Base-by-base conservation (phyloP, 192 early-diverging fungal genomes). In the Backusella liffmaniae region DNA sequence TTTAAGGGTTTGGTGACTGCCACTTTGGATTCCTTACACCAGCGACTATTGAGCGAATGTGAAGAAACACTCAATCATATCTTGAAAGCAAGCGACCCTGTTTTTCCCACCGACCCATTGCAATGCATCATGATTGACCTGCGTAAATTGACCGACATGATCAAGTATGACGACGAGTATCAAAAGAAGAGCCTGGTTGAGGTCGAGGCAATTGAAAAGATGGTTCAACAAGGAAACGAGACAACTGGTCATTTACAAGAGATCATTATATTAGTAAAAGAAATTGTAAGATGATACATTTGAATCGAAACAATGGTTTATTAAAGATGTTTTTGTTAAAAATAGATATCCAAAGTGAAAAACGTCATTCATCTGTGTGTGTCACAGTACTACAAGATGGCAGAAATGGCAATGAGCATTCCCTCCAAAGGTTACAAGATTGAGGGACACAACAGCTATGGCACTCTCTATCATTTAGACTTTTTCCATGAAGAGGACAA, bases 401-500 rank as follows among this genome's bases (percentile, higher is more conserved):
- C 74, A n/a, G 82, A 83, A 66, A 77, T 78, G 37, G 78, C 82
- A 6, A 80, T 83, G 76, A 67, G 80, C 4, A 83, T 83, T 26
- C 82, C 82, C 3, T 77, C 72, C 41, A 80, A 83, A 44, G 82
- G 82, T 8, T 83, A 75, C 36, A 78, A 67, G 69, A 80, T 83
- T 21, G 82, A 83, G 70, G 82, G 82, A 23, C 66, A 39, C 21
- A 83, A 83, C 32, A 79, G 67, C 34, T 62, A 70, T 35, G 80
- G 73, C 5, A 62, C 56, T 29, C 56, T 62, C 56, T 62, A 62
- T 12, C 7, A 29, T 29, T 62, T 62, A 62, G 56, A 62, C 26
- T 62, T 62, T 29, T 62, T 62, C 13, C 21, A 62, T 62, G 56
- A 62, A 62, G 8, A 12, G 12, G 56, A 62, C 10, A 23, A 29